Base-by-base conservation (phyloP, 2,329 filamentous ascomycete genomes). In the Trichoderma koningiopsis region DNA sequence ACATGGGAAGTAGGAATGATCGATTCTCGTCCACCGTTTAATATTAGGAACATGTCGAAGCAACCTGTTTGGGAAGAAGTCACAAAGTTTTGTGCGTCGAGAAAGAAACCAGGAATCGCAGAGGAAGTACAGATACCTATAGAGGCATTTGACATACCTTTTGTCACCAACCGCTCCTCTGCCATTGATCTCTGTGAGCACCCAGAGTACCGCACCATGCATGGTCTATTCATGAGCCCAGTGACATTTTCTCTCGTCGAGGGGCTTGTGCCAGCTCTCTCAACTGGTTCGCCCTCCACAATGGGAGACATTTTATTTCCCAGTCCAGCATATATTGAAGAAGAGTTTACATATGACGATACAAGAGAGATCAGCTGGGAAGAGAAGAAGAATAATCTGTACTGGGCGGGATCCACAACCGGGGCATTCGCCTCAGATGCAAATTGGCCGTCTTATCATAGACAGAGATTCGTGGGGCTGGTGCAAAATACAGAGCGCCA, bases 361-460 rank as follows among this genome's bases (percentile, higher is more conserved):
- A 35, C 70, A 0, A 58, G 77, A 2, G 86, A 88, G 69, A 49
- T 81, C 0, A 73, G 77, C 0, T 89, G 86, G 86, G 75, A 83
- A 0, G 58, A 78, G 6, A 89, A 89, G 72, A 72, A 72, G 1
- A 82, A 84, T 43, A 82, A 81, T 2, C 73, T 88, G 0, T 89
- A 88, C 74, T 89, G 87, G 87, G 82, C 83, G 0, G 87, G 87
- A 0, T 86, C 83, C 0, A 87, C 81, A 0, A 88, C 86, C 0
- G 87, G 86, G 2, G 85, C 81, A 0, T 82, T 77, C 49, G 77
- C 76, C 0, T 70, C 71, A 0, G 74, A 77, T 11, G 71, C 75
- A 1, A 67, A 74, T 0, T 87, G 84, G 84, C 71, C 71, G 0
- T 61, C 75, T 1, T 82, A 79, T 52, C 86, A 88, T 24, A 81